Conservation (phyloP, 1,284 basidiomycete species). For the Cryptococcus sp. region DNA sequence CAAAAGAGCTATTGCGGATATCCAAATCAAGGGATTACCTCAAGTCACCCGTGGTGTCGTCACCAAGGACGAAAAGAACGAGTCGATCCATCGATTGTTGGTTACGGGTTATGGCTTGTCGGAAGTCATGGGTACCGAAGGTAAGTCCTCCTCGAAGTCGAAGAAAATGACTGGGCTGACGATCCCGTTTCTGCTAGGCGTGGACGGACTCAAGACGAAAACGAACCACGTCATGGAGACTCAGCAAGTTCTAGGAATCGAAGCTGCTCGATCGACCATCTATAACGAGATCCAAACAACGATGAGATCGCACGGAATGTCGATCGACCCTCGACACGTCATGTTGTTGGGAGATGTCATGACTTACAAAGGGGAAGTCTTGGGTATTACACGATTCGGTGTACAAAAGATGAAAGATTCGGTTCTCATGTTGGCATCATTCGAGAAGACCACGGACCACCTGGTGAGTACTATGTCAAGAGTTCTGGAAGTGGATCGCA, state of each 20-base stretch:
- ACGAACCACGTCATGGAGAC: conserved; percentile 99
- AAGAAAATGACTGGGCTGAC: neutral
- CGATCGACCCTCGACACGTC: conserved; percentile 97
- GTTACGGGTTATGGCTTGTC: conserved; percentile 98
- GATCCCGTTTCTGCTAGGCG: conserved; percentile 60
- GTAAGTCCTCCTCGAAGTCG: conserved; percentile 59
- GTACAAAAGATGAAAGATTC: conserved; percentile 99
- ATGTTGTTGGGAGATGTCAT: conserved; percentile 99
- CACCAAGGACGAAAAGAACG: conserved; percentile 72
- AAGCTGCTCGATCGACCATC: conserved; percentile 91
- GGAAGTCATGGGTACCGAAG: conserved; percentile 97
- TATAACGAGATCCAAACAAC: conserved; percentile 97
- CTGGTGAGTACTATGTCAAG: conserved; percentile 56
- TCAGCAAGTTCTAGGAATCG: conserved; percentile 90
- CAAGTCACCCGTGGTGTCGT: conserved; percentile 88
- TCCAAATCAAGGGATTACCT: conserved; percentile 90
- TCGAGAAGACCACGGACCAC: conserved; percentile 99
- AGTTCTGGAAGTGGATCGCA: neutral
- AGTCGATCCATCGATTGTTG: conserved; percentile 58
- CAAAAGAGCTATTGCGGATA: conserved; percentile 74
- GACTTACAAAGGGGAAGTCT: conserved; percentile 98
- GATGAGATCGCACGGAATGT: conserved; percentile 97
- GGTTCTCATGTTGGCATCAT: conserved; percentile 97
- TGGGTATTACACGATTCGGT: conserved; percentile 98
- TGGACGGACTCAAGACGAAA: conserved; percentile 86